phyloP scores from a whole-genome alignment of 495 filamentous ascomycete genomes.

The Neurospora terricola region DNA sequence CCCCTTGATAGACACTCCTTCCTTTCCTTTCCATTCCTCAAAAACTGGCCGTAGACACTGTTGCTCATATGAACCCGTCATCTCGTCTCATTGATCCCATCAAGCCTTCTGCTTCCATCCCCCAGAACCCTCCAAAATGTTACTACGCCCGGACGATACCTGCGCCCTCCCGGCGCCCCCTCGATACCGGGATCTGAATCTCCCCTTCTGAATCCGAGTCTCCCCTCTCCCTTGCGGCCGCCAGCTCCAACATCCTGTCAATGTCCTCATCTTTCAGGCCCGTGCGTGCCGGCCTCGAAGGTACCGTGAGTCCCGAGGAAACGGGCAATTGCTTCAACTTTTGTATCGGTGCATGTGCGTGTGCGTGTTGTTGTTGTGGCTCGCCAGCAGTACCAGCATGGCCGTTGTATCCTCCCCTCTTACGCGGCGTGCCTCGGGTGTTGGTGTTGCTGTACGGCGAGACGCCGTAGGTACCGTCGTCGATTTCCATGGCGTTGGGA shows the following conservation, averaged over 20 bases:
- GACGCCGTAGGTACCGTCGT: conserved; percentile 15
- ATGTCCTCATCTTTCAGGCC: conserved; percentile 33
- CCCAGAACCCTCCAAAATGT: not conserved
- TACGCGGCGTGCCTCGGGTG: conserved; percentile 30
- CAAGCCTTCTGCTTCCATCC: not conserved
- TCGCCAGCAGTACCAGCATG: not conserved
- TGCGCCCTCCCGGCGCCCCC: conserved; percentile 21
- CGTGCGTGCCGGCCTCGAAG: conserved; percentile 21
- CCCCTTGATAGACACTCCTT: not conserved
- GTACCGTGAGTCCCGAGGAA: conserved; percentile 27
- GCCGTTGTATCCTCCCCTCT: conserved; percentile 23
- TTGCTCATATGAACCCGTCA: not conserved
- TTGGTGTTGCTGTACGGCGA: conserved; percentile 22
- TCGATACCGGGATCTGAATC: conserved; percentile 29
- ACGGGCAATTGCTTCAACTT: conserved; percentile 27
- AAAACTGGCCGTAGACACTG: not conserved
- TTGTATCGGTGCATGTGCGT: conserved; percentile 4
- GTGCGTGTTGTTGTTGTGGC: not conserved
- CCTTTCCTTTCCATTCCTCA: not conserved
- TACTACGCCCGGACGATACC: not conserved
- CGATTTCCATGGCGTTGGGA: conserved; percentile 32
- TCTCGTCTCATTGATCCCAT: not conserved
- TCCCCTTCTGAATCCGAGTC: conserved; percentile 41
- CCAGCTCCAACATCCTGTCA: conserved; percentile 37
- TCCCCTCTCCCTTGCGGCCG: conserved; percentile 20